A percentile compares a stretch with the other conserved stretches of the same genome.
These are phyloP conservation scores for Lactifluus hygrophoroides DNA, from an alignment of 768 basidiomycete species.

Conservation along the genomic window DNA sequence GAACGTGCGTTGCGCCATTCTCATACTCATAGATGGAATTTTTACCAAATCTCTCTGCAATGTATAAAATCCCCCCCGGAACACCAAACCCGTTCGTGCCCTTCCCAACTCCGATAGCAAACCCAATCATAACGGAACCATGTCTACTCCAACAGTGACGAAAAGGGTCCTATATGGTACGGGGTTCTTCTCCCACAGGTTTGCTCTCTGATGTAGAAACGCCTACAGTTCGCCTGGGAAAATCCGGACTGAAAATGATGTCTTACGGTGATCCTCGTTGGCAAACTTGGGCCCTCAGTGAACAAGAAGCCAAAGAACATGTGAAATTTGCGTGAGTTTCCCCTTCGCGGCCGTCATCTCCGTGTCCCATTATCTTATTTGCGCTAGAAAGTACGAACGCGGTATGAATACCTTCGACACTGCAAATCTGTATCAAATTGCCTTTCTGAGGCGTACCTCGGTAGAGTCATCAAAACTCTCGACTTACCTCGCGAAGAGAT, in stretches of 20 bases:
- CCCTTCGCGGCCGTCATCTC: constrained; percentile 9
- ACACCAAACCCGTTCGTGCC: no score
- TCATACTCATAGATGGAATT: no score
- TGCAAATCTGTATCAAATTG: constrained; percentile 34
- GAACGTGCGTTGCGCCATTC: no score
- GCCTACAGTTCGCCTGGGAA: constrained; percentile 28
- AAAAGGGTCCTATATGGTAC: constrained; percentile 11
- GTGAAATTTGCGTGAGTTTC: constrained; percentile 23
- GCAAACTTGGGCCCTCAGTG: constrained; percentile 28
- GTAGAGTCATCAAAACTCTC: constrained; percentile 34
- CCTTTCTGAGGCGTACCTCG: constrained; percentile 30
- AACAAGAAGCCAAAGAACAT: constrained; percentile 23
- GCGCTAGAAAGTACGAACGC: constrained; percentile 38
- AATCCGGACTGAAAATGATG: constrained; percentile 55
- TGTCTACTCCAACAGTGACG: background rate
- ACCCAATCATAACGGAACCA: background rate
- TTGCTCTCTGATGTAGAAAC: background rate
- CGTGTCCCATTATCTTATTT: constrained; percentile 10
- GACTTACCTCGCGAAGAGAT: constrained; percentile 33
- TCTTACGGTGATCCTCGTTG: constrained; percentile 37
- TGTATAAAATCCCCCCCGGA: no score
- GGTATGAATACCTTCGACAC: constrained; percentile 60
- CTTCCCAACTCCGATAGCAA: background rate
- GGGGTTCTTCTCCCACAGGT: background rate
- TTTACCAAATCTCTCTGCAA: no score